Evolutionary conservation across 176 grass and related monocot species (phyloP).

Genomic region (Oryza coarctata): DNA sequence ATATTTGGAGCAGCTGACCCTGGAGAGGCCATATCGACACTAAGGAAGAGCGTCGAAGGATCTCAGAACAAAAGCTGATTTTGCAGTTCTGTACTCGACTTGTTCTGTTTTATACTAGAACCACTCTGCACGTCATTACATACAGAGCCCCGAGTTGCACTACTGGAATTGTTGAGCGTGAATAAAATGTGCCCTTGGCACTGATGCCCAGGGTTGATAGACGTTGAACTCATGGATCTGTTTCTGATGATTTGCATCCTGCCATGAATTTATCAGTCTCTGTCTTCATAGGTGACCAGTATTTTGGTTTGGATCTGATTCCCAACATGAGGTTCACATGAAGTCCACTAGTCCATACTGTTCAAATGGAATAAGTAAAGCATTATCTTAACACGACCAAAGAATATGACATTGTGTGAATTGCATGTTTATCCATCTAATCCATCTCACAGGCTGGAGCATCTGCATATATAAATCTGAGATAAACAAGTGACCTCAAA

Average conservation of each 20-base stretch:
- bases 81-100: neutral
- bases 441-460: too few relatives aligned
- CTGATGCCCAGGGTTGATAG: neutral
- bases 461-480: neutral
- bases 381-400: too few relatives aligned
- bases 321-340: neutral
- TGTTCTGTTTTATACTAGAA: slow-evolving; percentile 29
- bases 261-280: neutral
- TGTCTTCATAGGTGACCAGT: neutral
- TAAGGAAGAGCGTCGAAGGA: slow-evolving; percentile 68
- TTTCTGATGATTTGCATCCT: neutral
- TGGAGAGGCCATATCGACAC: slow-evolving; percentile 62
- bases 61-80: slow-evolving; percentile 57
- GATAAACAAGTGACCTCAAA: neutral
- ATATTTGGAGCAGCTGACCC: slow-evolving; percentile 73
- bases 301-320: neutral
- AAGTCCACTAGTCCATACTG: too few relatives aligned
- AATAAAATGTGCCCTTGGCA: slow-evolving; percentile 38
- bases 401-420: too few relatives aligned
- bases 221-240: neutral
- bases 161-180: neutral
- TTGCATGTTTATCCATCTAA: too few relatives aligned
- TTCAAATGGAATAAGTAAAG: neutral
- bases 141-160: neutral
- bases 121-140: neutral